Conservation (phyloP, 345 rosid genomes). For the Kandelia obovata region DNA sequence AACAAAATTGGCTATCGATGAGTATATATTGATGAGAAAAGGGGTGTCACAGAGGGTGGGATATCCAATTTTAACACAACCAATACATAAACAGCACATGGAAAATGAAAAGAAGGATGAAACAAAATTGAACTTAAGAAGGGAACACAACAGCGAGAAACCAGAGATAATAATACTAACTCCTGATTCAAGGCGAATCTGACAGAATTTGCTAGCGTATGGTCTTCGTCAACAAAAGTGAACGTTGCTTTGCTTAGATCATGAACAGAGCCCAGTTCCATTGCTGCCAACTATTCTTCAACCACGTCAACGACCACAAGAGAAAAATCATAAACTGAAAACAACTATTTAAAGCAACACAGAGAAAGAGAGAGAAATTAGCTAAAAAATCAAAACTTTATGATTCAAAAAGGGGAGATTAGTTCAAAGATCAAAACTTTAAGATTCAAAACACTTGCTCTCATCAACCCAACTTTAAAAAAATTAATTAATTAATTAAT, state of each 20-base stretch:
- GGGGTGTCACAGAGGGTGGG: too few relatives aligned
- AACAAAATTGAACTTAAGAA: neutral
- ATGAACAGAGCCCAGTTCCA: conserved; percentile 67
- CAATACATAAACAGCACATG: too few relatives aligned
- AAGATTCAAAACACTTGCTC: neutral
- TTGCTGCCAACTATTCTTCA: conserved; percentile 21
- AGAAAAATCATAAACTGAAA: neutral
- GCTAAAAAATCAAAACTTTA: neutral
- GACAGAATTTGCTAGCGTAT: conserved; percentile 79
- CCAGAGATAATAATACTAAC: conserved; percentile 36
- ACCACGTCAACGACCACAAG: neutral
- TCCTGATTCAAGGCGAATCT: conserved; percentile 89
- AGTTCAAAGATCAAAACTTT: neutral
- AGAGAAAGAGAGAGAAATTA: neutral
- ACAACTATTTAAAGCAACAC: neutral
- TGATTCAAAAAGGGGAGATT: neutral
- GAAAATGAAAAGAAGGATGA: neutral
- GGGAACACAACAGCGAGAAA: too few relatives aligned
- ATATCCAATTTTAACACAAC: too few relatives aligned
- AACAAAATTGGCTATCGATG: neutral
- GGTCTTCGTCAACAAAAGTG: conserved; percentile 69
- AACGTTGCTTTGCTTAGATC: conserved; percentile 64
- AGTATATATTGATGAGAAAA: too few relatives aligned
- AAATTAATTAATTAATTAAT: too few relatives aligned
- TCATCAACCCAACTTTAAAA: neutral